phyloP scores from a whole-genome alignment of 75 land plant genomes.

The Picea glauca region DNA sequence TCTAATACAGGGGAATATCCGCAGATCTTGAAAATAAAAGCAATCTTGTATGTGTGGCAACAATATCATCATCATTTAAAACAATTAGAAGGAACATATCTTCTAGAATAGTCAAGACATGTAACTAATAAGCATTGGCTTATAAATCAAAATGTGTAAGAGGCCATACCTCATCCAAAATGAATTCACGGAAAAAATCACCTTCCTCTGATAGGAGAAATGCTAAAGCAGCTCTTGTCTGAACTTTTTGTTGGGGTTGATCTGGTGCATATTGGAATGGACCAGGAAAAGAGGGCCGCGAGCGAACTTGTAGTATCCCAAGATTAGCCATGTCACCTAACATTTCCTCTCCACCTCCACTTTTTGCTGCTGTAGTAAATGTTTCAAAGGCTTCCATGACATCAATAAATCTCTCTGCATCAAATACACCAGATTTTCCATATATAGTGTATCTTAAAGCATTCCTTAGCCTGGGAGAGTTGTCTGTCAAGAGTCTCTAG shows the following conservation, averaged over 20 bases:
- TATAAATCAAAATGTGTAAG: neutral
- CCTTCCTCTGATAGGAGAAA: conserved; percentile 93
- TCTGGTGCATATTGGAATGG: conserved; percentile 14
- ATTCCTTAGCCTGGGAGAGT: conserved; percentile 87
- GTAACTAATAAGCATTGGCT: neutral
- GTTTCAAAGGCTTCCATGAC: conserved; percentile 99
- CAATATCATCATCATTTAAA: neutral
- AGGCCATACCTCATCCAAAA: conserved; percentile 85
- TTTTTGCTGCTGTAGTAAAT: conserved; percentile 88
- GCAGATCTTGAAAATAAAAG: neutral
- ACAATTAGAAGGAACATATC: neutral
- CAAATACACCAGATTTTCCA: conserved; percentile 93
- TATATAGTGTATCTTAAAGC: conserved; percentile 95
- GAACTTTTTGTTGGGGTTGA: conserved; percentile 32
- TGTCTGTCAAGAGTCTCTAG: conserved; percentile 94
- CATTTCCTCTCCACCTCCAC: conserved; percentile 93
- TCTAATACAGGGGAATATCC: neutral
- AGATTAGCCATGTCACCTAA: conserved; percentile 89
- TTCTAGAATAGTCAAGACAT: neutral
- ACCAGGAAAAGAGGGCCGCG: conserved; percentile 23
- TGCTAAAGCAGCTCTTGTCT: conserved; percentile 82
- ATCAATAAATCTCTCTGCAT: conserved; percentile 98
- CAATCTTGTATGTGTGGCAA: neutral
- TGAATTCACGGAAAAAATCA: conserved; percentile 95
- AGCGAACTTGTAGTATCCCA: conserved; percentile 44